Percentiles rank a stretch among this genome's conserved stretches.
Conservation (phyloP, 2,329 filamentous ascomycete species). For the Hirsutella rhossiliensis region DNA sequence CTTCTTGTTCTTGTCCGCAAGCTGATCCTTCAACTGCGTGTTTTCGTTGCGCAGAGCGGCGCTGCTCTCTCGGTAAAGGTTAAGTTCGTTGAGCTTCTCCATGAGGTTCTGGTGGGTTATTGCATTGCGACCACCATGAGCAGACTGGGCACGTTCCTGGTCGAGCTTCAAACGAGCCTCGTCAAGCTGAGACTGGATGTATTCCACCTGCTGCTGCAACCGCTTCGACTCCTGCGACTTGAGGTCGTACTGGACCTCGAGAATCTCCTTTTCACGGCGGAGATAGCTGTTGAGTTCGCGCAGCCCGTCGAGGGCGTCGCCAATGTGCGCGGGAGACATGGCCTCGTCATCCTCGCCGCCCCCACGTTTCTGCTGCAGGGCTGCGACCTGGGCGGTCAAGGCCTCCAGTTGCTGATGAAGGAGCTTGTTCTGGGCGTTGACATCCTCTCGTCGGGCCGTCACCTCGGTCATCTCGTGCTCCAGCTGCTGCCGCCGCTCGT, state of each 20-base stretch:
- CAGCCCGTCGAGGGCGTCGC: conserved; percentile 58
- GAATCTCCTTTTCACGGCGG: conserved; percentile 90
- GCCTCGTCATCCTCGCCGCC: conserved; percentile 40
- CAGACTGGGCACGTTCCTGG: conserved; percentile 69
- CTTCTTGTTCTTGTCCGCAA: conserved; percentile 62
- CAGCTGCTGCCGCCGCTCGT: conserved; percentile 65
- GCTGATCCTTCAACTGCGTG: conserved; percentile 62
- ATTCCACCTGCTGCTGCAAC: conserved; percentile 80
- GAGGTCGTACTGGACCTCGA: conserved; percentile 91
- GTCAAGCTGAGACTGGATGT: conserved; percentile 77
- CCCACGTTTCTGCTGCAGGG: conserved; percentile 64
- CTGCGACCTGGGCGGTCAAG: conserved; percentile 66
- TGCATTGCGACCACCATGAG: conserved; percentile 60
- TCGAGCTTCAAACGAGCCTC: conserved; percentile 81
- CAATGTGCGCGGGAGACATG: conserved; percentile 36
- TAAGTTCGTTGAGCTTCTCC: conserved; percentile 90
- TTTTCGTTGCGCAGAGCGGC: conserved; percentile 81
- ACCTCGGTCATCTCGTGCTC: conserved; percentile 77
- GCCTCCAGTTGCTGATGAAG: conserved; percentile 82
- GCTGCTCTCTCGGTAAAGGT: conserved; percentile 90
- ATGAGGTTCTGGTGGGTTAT: conserved; percentile 82
- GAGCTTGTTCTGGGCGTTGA: conserved; percentile 79
- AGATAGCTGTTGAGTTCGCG: conserved; percentile 88
- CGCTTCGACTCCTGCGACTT: conserved; percentile 81
- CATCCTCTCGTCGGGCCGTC: conserved; percentile 67